A percentile compares a stretch with the other conserved stretches of the same genome.
phyloP scores from a whole-genome alignment of 805 yeast species.

The Yarrowia deformans region DNA sequence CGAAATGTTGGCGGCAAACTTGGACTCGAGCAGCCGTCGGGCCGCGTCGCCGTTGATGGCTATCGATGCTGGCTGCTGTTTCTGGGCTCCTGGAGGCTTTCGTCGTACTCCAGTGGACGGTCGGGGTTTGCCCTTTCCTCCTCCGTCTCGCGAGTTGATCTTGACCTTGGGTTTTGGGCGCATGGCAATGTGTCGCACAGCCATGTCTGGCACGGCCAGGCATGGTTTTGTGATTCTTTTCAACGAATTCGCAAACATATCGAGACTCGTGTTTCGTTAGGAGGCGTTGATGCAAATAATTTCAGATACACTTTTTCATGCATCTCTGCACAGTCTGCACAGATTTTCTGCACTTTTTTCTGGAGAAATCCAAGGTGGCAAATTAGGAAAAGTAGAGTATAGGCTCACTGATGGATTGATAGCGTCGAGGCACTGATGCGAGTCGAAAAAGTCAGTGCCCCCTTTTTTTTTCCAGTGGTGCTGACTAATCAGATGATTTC shows the following conservation, averaged over 20 bases:
- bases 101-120: conserved; percentile 24
- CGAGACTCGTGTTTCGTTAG: neutral
- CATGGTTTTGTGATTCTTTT: conserved; percentile 23
- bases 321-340: neutral
- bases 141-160: conserved; percentile 23
- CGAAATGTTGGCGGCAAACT: conserved; percentile 55
- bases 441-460: too few species aligned
- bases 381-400: too few species aligned
- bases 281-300: conserved; percentile 11
- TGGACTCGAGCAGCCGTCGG: conserved; percentile 26
- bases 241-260: conserved; percentile 8
- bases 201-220: conserved; percentile 7
- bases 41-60: conserved; percentile 30
- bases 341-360: neutral
- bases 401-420: too few species aligned
- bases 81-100: conserved; percentile 34
- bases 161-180: conserved; percentile 38
- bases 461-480: too few species aligned
- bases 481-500: too few species aligned
- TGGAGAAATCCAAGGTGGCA: neutral
- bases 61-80: conserved; percentile 38
- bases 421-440: too few species aligned
- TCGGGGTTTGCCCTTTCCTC: conserved; percentile 29
- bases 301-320: conserved; percentile 32
- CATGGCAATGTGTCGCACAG: conserved; percentile 36